A percentile compares a stretch with the other conserved stretches of the same genome.
phyloP scores from a whole-genome alignment of 768 basidiomycete species.

The Tulasnella sp. region DNA sequence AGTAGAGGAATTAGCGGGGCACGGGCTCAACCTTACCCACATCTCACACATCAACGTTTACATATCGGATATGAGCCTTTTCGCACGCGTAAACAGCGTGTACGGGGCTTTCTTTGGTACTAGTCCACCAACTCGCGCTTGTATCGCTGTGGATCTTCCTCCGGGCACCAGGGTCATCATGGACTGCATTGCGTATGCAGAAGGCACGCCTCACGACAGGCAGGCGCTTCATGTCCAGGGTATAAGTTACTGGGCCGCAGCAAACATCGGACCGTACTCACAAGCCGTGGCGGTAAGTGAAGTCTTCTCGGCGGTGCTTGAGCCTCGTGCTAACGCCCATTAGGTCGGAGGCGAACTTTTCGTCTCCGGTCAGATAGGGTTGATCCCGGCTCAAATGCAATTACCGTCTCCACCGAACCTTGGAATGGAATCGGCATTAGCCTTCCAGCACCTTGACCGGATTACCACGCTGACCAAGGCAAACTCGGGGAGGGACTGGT shows the following conservation, averaged over 20 bases:
- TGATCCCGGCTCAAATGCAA: constrained; percentile 64
- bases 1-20: constrained; percentile 48
- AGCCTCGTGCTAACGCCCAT: too few relatives aligned
- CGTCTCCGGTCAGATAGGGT: constrained; percentile 90
- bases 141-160: constrained; percentile 72
- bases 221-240: constrained; percentile 89
- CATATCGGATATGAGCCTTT: constrained; percentile 74
- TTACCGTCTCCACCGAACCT: constrained; percentile 56
- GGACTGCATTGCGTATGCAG: constrained; percentile 71
- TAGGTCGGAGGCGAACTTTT: constrained; percentile 73
- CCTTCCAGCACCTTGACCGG: constrained; percentile 70
- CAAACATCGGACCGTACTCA: constrained; percentile 97
- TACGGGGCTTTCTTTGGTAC: constrained; percentile 80
- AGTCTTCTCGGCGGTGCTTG: too few relatives aligned
- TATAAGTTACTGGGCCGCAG: constrained; percentile 97
- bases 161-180: constrained; percentile 49
- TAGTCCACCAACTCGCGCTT: constrained; percentile 92
- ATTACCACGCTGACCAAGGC: constrained; percentile 53
- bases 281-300: constrained; percentile 73
- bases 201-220: constrained; percentile 37
- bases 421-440: constrained; percentile 59
- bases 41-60: constrained; percentile 74
- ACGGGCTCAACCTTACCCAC: constrained; percentile 47
- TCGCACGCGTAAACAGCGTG: constrained; percentile 64
- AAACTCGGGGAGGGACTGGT: constrained; percentile 50